A percentile compares a stretch with the other conserved stretches of the same genome.
Conservation (phyloP, 495 filamentous ascomycete species). For the Podospora tetraspora region DNA sequence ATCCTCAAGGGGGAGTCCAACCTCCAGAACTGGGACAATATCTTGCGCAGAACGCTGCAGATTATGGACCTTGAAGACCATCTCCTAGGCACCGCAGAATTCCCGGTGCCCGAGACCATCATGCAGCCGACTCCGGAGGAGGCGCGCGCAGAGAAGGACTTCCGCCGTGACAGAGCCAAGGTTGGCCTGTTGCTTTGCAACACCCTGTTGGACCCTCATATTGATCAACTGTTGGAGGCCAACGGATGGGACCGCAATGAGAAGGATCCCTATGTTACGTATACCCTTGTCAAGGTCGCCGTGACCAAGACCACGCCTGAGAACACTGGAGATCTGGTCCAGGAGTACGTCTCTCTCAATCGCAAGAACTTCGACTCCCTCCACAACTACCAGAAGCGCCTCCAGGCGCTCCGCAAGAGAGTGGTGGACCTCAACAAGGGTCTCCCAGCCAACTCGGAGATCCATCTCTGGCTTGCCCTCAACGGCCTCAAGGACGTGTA, state of each 20-base stretch:
- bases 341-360: neutral
- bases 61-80: no score
- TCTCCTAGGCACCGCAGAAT: no score
- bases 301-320: neutral
- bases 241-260: neutral
- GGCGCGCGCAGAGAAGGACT: neutral
- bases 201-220: neutral
- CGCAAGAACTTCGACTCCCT: neutral
- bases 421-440: neutral
- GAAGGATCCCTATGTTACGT: neutral
- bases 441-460: neutral
- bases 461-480: neutral
- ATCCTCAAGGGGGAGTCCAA: no score
- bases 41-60: no score
- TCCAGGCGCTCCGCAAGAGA: neutral
- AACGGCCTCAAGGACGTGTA: neutral
- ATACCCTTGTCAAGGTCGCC: neutral
- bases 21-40: no score
- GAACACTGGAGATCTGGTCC: neutral
- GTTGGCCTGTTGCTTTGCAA: neutral
- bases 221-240: neutral
- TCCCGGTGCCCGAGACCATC: rapidly evolving
- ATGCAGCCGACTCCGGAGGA: no score
- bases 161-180: neutral
- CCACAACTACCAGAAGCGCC: neutral